These are phyloP conservation scores for Puya raimondii DNA, from an alignment of 176 grass and related monocot genomes.

Conservation along the genomic window DNA sequence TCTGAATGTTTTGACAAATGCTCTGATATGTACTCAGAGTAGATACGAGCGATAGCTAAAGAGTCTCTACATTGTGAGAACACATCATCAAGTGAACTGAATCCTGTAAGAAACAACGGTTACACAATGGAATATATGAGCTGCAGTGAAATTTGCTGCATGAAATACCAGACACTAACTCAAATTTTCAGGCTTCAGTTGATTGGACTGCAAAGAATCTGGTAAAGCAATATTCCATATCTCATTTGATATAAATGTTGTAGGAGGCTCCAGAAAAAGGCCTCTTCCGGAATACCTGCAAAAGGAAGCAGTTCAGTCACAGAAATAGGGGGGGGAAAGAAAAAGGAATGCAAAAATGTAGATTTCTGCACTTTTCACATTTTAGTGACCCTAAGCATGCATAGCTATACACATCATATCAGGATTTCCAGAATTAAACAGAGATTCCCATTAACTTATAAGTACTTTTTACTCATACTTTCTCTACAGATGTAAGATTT, in stretches of 20 bases:
- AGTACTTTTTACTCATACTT: too few relatives aligned
- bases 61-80: conserved; percentile 59
- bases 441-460: too few relatives aligned
- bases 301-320: conserved; percentile 4
- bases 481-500: not conserved
- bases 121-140: not conserved
- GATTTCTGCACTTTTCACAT: not conserved
- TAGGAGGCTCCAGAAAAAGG: conserved; percentile 82
- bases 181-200: conserved; percentile 32
- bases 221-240: conserved; percentile 63
- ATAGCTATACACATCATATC: not conserved
- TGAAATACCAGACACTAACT: conserved; percentile 44
- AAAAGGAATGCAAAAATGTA: not conserved
- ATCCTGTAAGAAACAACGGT: conserved; percentile 39
- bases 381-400: too few relatives aligned
- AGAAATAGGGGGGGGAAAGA: not conserved
- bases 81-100: conserved; percentile 47
- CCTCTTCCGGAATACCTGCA: conserved; percentile 82
- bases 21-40: conserved; percentile 53
- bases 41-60: conserved; percentile 37
- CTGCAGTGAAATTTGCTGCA: conserved; percentile 17
- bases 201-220: conserved; percentile 26
- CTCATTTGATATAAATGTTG: conserved; percentile 43
- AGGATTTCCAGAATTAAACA: too few relatives aligned
- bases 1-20: conserved; percentile 41